Evolutionary conservation across 805 yeast species (phyloP).

Genomic region (Blastobotrys robertii): DNA sequence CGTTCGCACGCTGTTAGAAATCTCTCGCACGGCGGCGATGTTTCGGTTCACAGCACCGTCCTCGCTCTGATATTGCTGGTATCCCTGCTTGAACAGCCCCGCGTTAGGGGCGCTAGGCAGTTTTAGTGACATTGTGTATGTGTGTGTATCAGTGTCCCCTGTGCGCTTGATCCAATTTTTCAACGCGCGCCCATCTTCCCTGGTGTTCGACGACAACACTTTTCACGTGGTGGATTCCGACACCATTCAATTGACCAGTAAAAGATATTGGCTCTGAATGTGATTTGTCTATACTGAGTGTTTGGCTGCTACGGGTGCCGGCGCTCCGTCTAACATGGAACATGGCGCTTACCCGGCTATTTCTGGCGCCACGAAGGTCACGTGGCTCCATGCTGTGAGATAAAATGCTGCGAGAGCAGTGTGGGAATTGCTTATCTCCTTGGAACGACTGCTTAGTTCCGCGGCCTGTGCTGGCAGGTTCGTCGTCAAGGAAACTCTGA

Average conservation of each 20-base stretch:
- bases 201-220: not conserved
- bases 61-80: constrained; percentile 72
- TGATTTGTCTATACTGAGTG: too few species aligned
- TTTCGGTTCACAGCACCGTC: constrained; percentile 94
- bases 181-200: not conserved
- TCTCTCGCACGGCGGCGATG: constrained; percentile 89
- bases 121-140: constrained; percentile 65
- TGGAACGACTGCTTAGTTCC: too few species aligned
- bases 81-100: constrained; percentile 93
- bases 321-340: too few species aligned
- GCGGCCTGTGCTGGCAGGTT: too few species aligned
- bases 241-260: not conserved
- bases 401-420: too few species aligned
- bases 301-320: too few species aligned
- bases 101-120: constrained; percentile 89
- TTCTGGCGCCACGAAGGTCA: too few species aligned
- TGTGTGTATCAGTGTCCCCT: not conserved
- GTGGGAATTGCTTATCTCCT: too few species aligned
- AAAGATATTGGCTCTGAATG: not conserved
- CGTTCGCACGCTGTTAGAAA: constrained; percentile 82
- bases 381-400: too few species aligned
- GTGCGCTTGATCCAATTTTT: not conserved
- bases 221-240: not conserved
- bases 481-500: too few species aligned
- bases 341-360: too few species aligned